Base-by-base conservation (phyloP, 225 moss, liverwort and hornwort genomes). In the Sphagnum tenellum region DNA sequence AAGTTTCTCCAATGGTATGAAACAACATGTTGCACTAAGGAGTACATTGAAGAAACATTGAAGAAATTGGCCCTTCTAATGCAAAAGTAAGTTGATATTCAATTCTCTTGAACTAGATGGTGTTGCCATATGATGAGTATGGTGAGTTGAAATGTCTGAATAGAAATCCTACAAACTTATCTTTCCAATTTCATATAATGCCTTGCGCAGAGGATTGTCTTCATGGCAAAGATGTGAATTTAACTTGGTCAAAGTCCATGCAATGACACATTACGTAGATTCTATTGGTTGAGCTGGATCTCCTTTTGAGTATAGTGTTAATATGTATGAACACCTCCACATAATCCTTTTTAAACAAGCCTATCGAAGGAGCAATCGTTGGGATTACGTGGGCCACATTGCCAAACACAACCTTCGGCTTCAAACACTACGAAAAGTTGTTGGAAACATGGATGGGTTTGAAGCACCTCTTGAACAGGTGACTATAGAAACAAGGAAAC, bases 291-390 rank as follows among this genome's bases (percentile, higher is more conserved):
- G 62, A 29, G 29, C 3, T 11, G 62, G 62, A 11, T 44, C 48
- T 9, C 62, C 62, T 29, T 63, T 45, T 45, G 62, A 63, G 2
- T 63, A 29, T 11, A 63, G 3, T 11, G 1, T 45, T 29, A 48
- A 63, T 5, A 63, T 63, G 62, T 44, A 63, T 46, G 62, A 63
- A 11, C 62, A 63, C 46, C 45, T 63, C 29, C 62, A 63, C 45
- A 63, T 63, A 45, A 3, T 48, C 4, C 62, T 63, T 0, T 0
- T 63, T 13, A 63, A 63, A 45, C 5, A 5, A 29, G 45, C 62
- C 4, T 63, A 2, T 46, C 13, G 3, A 45, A 3, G 3, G 5
- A 63, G 3, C 62, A 63, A 63, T 45, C 13, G 2, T 1, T 1
- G 3, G 1, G 2, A 63, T 44, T 63, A 4, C 11, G 0, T 46